These are phyloP conservation scores for Xylariaceae sp. DNA, from an alignment of 2,329 filamentous ascomycete genomes.

Conservation along the genomic window DNA sequence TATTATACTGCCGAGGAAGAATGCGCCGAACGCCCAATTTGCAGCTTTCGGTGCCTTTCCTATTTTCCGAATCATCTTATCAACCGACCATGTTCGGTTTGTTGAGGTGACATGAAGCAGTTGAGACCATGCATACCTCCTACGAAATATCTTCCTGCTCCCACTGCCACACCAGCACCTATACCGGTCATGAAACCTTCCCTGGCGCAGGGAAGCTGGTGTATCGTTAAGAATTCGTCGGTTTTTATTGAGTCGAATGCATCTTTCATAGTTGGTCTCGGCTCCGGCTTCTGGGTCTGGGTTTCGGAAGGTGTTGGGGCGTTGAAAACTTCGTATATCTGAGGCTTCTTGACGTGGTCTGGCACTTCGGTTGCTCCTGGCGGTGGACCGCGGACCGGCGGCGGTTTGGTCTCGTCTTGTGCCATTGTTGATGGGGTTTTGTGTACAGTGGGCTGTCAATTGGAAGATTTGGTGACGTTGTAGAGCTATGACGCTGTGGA, in stretches of 20 bases:
- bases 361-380: slow-evolving; percentile 33
- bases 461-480: no score
- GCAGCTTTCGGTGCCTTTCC: slow-evolving; percentile 63
- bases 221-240: slow-evolving; percentile 67
- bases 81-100: no score
- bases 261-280: slow-evolving; percentile 49
- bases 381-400: slow-evolving; percentile 28
- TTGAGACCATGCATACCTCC: slow-evolving; percentile 54
- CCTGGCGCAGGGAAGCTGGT: slow-evolving; percentile 78
- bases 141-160: slow-evolving; percentile 68
- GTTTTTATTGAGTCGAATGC: slow-evolving; percentile 64
- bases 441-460: background rate
- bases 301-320: slow-evolving; percentile 17
- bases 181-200: slow-evolving; percentile 83
- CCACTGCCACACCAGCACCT: slow-evolving; percentile 69
- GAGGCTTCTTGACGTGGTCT: slow-evolving; percentile 32
- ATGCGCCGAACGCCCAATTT: slow-evolving; percentile 82
- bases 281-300: slow-evolving; percentile 34
- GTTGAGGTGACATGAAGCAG: background rate
- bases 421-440: slow-evolving; percentile 25
- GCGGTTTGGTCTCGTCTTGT: slow-evolving; percentile 26
- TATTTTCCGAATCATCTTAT: slow-evolving; percentile 23
- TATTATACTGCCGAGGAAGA: slow-evolving; percentile 63
- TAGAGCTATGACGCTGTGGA: slow-evolving; percentile 10
- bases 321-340: slow-evolving; percentile 39